Percentiles rank a stretch among this genome's conserved stretches.
Conservation (phyloP, 495 filamentous ascomycete genomes). For the Penicillium malachiteum region DNA sequence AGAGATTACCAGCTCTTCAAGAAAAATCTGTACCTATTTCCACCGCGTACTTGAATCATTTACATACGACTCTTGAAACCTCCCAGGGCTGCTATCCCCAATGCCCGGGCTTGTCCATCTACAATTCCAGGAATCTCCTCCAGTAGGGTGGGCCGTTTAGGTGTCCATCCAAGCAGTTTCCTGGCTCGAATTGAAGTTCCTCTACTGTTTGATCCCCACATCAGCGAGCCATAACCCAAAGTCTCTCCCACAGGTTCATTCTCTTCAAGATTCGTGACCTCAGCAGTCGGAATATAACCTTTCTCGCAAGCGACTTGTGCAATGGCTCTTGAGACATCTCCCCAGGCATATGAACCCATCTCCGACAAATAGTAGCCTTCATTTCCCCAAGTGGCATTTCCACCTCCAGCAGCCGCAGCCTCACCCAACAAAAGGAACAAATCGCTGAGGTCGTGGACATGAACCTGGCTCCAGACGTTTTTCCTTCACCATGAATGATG, state of each 20-base stretch:
- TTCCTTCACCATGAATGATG: not conserved
- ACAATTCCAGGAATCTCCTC: not conserved
- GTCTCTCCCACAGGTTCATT: not conserved
- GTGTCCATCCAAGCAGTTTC: not conserved
- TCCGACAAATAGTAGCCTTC: not conserved
- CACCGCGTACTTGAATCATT: too few species aligned
- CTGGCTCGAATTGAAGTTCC: not conserved
- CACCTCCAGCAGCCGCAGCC: not conserved
- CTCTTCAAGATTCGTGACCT: not conserved
- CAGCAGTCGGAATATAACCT: not conserved
- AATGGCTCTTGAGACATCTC: not conserved
- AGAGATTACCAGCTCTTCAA: too few species aligned
- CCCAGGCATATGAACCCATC: not conserved
- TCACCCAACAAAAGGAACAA: not conserved
- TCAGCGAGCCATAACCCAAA: not conserved
- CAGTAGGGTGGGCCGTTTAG: not conserved
- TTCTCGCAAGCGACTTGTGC: not conserved
- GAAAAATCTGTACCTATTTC: too few species aligned
- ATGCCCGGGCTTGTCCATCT: not conserved
- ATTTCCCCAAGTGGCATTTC: not conserved
- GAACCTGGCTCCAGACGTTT: not conserved
- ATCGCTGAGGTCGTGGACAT: not conserved
- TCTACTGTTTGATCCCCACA: not conserved
- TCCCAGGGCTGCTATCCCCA: not conserved
- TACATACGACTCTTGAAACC: too few species aligned